Evolutionary conservation across 768 basidiomycete species (phyloP), one percentile per base, ranked within the genome.

Genomic region (Ramaria rubella): DNA sequence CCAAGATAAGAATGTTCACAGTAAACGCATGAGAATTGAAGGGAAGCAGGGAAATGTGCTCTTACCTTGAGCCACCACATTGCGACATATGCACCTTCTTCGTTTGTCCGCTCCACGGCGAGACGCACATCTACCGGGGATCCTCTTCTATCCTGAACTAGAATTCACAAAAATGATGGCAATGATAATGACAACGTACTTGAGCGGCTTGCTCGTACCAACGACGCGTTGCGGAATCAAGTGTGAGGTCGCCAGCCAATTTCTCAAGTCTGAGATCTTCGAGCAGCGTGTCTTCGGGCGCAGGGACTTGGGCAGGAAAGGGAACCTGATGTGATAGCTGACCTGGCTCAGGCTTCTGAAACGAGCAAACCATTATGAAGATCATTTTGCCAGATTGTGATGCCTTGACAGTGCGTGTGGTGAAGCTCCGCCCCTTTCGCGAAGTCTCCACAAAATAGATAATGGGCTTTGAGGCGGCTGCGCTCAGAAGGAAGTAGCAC

Each of bases 401-500:
- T 79, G 75, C 75, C 30, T 70, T 69, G 29, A 77, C 74, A 19
- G 67, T 59, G 72, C 82, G 80, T 3, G 89, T 89, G 46, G 77
- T 73, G 66, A 90, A 92, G 12, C 86, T 85, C 26, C 79, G 78
- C 44, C 89, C 90, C 58, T 90, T 77, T 5, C 90, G 84, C 31
- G 90, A 68, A 7, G 82, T 74, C 60, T 90, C 88, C 50, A 93
- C 87, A 59, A 79, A 79, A 68, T 92, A 92, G 50, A 90, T 73
- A 60, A 92, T 85, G 7, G 90, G 86, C 5, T 80, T 77, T 3
- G 85, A 74, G 0, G 85, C 77, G 12, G 88, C 87, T 8, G 85
- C 90, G 59, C 84, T 83, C 26, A 82, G 76, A 27, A 92, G 73
- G 66, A 93, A 93, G 63, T 93, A 93, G 62, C 87, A 90, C 87